Base-by-base conservation (phyloP, 106 monocot genomes). In the Dendrobium officinale region DNA sequence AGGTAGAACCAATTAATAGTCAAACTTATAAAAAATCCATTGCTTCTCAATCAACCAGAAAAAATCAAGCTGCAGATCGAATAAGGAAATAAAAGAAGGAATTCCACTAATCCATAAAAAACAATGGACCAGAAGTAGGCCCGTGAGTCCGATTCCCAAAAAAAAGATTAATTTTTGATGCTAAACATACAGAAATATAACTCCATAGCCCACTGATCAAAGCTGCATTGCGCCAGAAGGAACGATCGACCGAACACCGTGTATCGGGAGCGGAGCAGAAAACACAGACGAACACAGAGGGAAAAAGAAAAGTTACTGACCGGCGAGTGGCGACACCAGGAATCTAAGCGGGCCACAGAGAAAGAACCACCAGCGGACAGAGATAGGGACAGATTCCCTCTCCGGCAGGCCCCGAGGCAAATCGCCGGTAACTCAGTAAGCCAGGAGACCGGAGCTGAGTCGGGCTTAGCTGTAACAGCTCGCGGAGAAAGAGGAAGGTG, bases 221-320 rank as follows among this genome's bases (percentile, higher is more conserved):
- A 76, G 49, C 49, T 76, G 76, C 76, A 76, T 48, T 76, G 11
- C 42, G 20, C 45, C 76, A 49, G 3, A 76, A 13, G n/a, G 48
- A 76, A 45, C 42, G 45, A 41, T 73, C 73, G 41, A 73, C 33
- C n/a, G 37, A 75, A 44, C 75, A 45, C 44, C 42, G 75, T 17
- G 26, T 42, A 16, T 40, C 73, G 18, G 8, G 26, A 47, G 48
- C 49, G 11, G 26, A 24, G 76, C 76, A 49, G 49, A 49, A 26
- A 47, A 3, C 49, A 13, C 48, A 48, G 76, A 9, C 10, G 76
- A 76, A 13, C 76, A 27, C 48, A 76, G 45, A 31, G 24, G 76
- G 42, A 76, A 49, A 76, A 76, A 22, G 9, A 74, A 76, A 76
- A 76, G 76, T 49, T 27, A 48, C 76, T 76, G 76, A 49, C 76